Base-by-base conservation (phyloP, 2,329 filamentous ascomycete species). In the Diaporthe sp. region DNA sequence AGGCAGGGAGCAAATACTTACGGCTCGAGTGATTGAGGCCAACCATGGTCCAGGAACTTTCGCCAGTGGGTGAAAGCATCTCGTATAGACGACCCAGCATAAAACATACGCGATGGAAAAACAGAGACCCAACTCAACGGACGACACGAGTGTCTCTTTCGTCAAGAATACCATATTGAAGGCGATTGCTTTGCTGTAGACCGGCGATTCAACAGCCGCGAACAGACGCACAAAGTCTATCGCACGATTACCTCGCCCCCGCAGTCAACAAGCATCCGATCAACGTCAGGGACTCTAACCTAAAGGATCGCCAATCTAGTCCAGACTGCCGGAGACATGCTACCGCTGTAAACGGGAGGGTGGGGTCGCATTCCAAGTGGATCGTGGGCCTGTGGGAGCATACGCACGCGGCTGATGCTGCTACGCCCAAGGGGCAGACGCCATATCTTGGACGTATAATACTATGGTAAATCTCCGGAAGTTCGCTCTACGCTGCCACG, bases 301-400 rank as follows among this genome's bases (percentile, higher is more conserved):
- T 68, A 53, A 68, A 68, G 65, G 19, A 53, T 68, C 46, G 65
- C 65, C 34, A 53, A 68, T 68, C 65, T 68, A 28, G n/a, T n/a
- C 65, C 65, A 68, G 62, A 46, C 62, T 53, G 10, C 22, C 22
- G 62, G 46, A 49, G 44, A 37, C 62, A 68, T 15, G 62, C 44
- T 68, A 68, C 12, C 62, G 46, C 62, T 51, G 31, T 51, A 25
- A 39, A 39, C 31, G 65, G 31, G 31, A 39, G 7, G 17, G 31
- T 49, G 13, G 31, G 62, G 46, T 68, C 17, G 19, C 49, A 53
- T 42, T 4, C 22, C 34, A 44, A 31, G 60, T 62, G 60, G 60
- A 44, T 31, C 60, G 12, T n/a, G 31, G 46, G 65, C n/a, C 42
- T 19, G 28, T 12, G 39, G 31, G 12, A 46, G 39, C 34, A 51